These are phyloP conservation scores for Ammopiptanthus mongolicus DNA, from an alignment of 306 rosid genomes.

Conservation along the genomic window DNA sequence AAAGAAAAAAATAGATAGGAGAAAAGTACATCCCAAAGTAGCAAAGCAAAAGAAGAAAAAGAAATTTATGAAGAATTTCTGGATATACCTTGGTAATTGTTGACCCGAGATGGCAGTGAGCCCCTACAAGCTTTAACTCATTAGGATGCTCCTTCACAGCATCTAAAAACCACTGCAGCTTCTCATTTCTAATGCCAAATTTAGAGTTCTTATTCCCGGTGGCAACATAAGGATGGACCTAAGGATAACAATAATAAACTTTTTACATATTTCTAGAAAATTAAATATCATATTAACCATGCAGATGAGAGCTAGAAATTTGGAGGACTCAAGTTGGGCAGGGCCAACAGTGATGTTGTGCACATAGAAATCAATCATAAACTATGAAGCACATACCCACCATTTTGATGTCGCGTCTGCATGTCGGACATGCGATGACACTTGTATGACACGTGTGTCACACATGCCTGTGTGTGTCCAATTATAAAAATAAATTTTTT, in stretches of 20 bases:
- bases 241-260: slow-evolving; percentile 4
- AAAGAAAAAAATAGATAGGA: background rate
- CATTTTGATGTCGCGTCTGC: too few species aligned
- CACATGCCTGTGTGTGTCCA: too few species aligned
- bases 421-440: too few species aligned
- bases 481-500: too few species aligned
- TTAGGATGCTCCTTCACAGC: slow-evolving; percentile 69
- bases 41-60: background rate
- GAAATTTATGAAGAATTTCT: background rate
- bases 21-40: background rate
- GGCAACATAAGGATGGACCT: slow-evolving; percentile 97
- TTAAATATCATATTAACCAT: background rate
- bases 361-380: background rate
- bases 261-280: background rate
- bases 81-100: slow-evolving; percentile 83
- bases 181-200: slow-evolving; percentile 94
- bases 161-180: slow-evolving; percentile 94
- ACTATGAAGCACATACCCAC: too few species aligned
- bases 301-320: background rate
- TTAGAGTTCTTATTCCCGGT: slow-evolving; percentile 96
- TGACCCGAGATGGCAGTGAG: slow-evolving; percentile 97
- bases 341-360: background rate
- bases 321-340: background rate
- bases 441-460: too few species aligned
- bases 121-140: slow-evolving; percentile 92